Conservation (phyloP, 768 basidiomycete species). For the Crucibulum laeve region DNA sequence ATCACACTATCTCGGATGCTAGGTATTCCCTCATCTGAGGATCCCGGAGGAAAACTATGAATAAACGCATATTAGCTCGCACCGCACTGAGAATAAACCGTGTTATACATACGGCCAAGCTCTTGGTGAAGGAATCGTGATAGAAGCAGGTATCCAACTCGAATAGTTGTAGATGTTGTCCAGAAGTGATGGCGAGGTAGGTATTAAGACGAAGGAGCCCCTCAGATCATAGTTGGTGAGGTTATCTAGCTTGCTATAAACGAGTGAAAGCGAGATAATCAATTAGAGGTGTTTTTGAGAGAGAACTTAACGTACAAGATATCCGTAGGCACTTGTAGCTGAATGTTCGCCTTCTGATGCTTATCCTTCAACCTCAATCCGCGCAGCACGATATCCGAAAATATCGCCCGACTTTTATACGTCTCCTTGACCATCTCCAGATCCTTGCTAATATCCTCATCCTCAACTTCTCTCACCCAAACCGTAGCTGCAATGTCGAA, state of each 20-base stretch:
- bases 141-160: slow-evolving; percentile 22
- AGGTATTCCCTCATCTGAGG: no score
- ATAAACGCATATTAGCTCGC: background rate
- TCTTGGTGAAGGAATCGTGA: slow-evolving; percentile 19
- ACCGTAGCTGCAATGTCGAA: slow-evolving; percentile 16
- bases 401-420: slow-evolving; percentile 13
- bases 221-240: slow-evolving; percentile 28
- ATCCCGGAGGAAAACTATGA: slow-evolving; percentile 8
- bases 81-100: background rate
- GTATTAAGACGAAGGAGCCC: slow-evolving; percentile 30
- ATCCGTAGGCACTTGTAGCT: slow-evolving; percentile 21
- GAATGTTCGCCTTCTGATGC: slow-evolving; percentile 15
- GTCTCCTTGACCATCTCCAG: slow-evolving; percentile 1
- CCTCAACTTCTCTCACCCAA: slow-evolving; percentile 9
- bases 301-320: slow-evolving; percentile 23
- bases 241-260: slow-evolving; percentile 14
- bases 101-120: slow-evolving; percentile 20
- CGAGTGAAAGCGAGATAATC: background rate
- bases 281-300: background rate
- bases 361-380: slow-evolving; percentile 21
- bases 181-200: slow-evolving; percentile 23
- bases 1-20: slow-evolving; percentile 21
- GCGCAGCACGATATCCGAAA: slow-evolving; percentile 23
- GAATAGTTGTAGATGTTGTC: slow-evolving; percentile 23
- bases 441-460: background rate